Evolutionary conservation across 768 basidiomycete species (phyloP), one percentile per base, ranked within the genome.

Genomic region (Leccinum variicolor): DNA sequence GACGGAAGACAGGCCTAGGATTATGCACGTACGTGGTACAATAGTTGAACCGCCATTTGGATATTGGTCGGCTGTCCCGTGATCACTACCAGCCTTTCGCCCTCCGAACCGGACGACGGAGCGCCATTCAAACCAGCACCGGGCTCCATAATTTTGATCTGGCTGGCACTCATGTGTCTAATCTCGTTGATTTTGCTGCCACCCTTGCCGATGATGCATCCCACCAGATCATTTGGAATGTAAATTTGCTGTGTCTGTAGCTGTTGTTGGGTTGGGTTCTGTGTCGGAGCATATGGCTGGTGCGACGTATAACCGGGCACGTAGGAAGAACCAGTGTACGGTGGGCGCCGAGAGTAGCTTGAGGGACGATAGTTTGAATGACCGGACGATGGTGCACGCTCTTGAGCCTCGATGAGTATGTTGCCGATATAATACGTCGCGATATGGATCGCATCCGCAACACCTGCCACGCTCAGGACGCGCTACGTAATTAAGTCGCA

Each of bases 151-250:
- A 99, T 98, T 75, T 97, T 94, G 74, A 99, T 98, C 67, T 94
- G 89, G 73, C 94, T 96, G 26, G 89, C 89, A 62, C 92, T 95
- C 84, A 93, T 90, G 62, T 93, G 87, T 63, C 97, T 83, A 62
- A 99, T 97, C 76, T 99, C 97, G 68, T 98, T 98, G 78, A 99
- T 99, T 76, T 98, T 99, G 70, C 89, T 87, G 10, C 97, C 97
- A 19, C 92, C 96, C 73, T 98, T 98, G 45, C 97, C 97, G 64
- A 99, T 99, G 75, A 99, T 94, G 62, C 90, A 92, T 11, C 93
- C 96, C 23, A 99, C 97, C 26, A 98, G 82, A 67, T 97, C 93
- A 69, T 98, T 98, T 7, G 97, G 97, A 62, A 99, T 97, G 72
- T 90, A 99, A 61, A 99, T 97, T 72, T 98, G 94, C 69, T 99